These are phyloP conservation scores for Ophiocordyceps australis DNA, from an alignment of 2,329 filamentous ascomycete species.

Conservation along the genomic window DNA sequence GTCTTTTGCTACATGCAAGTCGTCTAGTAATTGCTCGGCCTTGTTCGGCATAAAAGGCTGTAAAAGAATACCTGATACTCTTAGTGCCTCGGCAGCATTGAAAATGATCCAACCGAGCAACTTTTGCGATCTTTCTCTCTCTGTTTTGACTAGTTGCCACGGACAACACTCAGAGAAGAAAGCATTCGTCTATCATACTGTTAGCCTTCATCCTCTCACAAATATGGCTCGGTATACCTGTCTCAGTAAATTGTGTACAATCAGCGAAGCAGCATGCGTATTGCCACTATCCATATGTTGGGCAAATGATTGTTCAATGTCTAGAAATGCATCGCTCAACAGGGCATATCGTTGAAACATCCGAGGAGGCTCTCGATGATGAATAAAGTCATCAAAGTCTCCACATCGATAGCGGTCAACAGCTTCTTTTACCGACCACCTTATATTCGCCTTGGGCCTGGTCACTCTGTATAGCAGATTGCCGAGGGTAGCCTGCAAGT, in stretches of 20 bases:
- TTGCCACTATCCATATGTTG: conserved; percentile 44
- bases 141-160: conserved; percentile 40
- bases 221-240: no score
- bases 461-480: conserved; percentile 62
- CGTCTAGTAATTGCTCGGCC: conserved; percentile 52
- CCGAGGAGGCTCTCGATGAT: no score
- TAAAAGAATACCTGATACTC: conserved; percentile 66
- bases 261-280: conserved; percentile 47
- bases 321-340: no score
- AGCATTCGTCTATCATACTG: conserved; percentile 15
- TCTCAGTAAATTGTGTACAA: no score
- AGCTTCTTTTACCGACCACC: conserved; percentile 46
- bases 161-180: conserved; percentile 43
- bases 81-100: conserved; percentile 54
- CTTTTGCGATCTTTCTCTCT: conserved; percentile 13
- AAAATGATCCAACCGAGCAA: conserved; percentile 46
- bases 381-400: conserved; percentile 5
- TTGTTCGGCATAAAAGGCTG: conserved; percentile 85
- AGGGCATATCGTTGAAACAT: no score
- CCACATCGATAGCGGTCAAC: conserved; percentile 19
- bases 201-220: conserved; percentile 3
- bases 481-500: conserved; percentile 59
- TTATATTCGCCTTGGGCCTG: conserved; percentile 30
- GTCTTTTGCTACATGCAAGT: conserved; percentile 49
- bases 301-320: conserved; percentile 21